Evolutionary conservation across 768 basidiomycete species (phyloP).

Genomic region (Neoboletus magnificus): DNA sequence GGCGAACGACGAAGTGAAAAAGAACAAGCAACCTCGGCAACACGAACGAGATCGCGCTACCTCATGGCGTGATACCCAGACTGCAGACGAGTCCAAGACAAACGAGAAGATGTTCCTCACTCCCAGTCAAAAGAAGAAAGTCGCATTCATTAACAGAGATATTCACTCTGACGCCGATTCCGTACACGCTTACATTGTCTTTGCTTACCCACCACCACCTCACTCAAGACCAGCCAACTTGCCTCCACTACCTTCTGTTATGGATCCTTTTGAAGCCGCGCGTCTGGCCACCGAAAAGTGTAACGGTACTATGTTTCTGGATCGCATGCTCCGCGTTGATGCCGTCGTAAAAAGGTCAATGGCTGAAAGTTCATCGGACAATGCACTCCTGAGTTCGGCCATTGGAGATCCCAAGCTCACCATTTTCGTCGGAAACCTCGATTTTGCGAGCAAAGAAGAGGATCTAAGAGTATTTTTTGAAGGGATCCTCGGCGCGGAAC

Average conservation of each 20-base stretch:
- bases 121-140: constrained; percentile 83
- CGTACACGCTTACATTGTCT: constrained; percentile 88
- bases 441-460: constrained; percentile 89
- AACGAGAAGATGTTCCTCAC: constrained; percentile 70
- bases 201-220: constrained; percentile 62
- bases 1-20: constrained; percentile 30
- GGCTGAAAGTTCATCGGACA: constrained; percentile 15
- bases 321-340: constrained; percentile 78
- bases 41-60: constrained; percentile 60
- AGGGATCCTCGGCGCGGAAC: constrained; percentile 63
- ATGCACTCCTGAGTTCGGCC: constrained; percentile 21
- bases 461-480: constrained; percentile 88
- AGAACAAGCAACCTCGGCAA: constrained; percentile 34
- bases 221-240: constrained; percentile 44
- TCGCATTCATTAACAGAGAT: constrained; percentile 92
- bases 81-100: constrained; percentile 41
- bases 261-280: constrained; percentile 75
- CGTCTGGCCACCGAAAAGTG: constrained; percentile 51
- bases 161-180: constrained; percentile 75
- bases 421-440: constrained; percentile 89
- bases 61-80: constrained; percentile 50
- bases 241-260: constrained; percentile 45
- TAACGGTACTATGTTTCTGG: constrained; percentile 74
- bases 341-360: constrained; percentile 41
- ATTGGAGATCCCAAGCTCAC: constrained; percentile 72